Percentiles rank a stretch among this genome's conserved stretches.
phyloP scores from a whole-genome alignment of 768 basidiomycete genomes.

The Coprinopsis sp. region DNA sequence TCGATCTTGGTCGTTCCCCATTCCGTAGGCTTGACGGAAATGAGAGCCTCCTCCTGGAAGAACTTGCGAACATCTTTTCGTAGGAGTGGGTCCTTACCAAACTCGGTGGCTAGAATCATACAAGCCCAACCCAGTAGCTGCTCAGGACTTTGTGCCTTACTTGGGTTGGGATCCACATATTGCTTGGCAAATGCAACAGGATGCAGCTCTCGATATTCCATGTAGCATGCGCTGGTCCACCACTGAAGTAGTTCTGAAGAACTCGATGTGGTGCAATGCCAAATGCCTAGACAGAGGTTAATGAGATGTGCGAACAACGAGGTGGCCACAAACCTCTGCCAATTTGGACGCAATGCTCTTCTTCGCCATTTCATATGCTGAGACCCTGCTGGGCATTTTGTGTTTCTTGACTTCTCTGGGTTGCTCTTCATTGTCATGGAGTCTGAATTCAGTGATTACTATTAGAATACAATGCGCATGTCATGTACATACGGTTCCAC shows the following conservation, averaged over 20 bases:
- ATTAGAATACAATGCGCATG: too few relatives aligned
- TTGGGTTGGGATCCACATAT: conserved; percentile 67
- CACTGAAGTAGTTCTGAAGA: conserved; percentile 75
- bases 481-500: too few relatives aligned
- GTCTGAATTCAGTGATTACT: conserved; percentile 52
- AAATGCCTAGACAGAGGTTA: conserved; percentile 53
- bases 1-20: conserved; percentile 75
- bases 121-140: conserved; percentile 71
- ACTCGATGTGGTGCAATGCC: conserved; percentile 80
- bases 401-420: conserved; percentile 49
- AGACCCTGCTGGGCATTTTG: conserved; percentile 80
- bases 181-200: conserved; percentile 84
- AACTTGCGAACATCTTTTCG: conserved; percentile 69
- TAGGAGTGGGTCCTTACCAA: conserved; percentile 89
- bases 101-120: conserved; percentile 82
- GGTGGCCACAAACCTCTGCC: conserved; percentile 54
- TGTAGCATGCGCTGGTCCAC: conserved; percentile 48
- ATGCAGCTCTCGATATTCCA: conserved; percentile 76
- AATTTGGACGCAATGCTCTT: conserved; percentile 72
- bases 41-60: conserved; percentile 69
- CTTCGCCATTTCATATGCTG: conserved; percentile 80
- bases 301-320: neutral
- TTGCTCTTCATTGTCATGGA: conserved; percentile 65
- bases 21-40: conserved; percentile 85
- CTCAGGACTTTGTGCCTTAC: conserved; percentile 53